Base-by-base conservation (phyloP, 352 stramenopile genomes). In the Elongisporangium prolatum region DNA sequence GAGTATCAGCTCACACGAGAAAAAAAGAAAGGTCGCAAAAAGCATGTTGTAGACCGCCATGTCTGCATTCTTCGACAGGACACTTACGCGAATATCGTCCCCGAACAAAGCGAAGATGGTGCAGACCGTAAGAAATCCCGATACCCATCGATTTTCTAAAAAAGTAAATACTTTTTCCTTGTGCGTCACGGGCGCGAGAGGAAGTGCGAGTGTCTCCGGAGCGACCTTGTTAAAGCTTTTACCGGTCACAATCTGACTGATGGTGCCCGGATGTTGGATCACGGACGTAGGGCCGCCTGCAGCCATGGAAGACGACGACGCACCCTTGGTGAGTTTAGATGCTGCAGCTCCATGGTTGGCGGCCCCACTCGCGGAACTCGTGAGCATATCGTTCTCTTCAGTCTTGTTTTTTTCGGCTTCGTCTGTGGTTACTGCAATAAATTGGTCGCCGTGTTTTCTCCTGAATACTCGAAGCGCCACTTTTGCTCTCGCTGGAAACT, bases 61-160 rank as follows among this genome's bases (percentile, higher is more conserved):
- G 62, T 93, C 84, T 28, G 74, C 84, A 52, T 47, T 73, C 65
- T 86, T 91, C 6, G 78, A 54, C 50, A 87, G 87, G 17, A 88
- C 72, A 44, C 69, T 74, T 25, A 91, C 81, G 21, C 83, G 80
- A 38, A 96, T 80, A 54, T 97, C 88, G 56, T 96, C 85, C 0
- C 83, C 87, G 67, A 96, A 97, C 10, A 97, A 65, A 16, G 86
- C 82, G 54, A 95, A 96, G 20, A 97, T 84, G 13, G 87, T 96
- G 50, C 87, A 85, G 4, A 88, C 22, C 9, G 83, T 88, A 48
- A 93, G 69, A 48, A 77, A 82, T 11, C 68, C 66, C 57, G 74
- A 91, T 52, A 91, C 56, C 47, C 85, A 88, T 47, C 80, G 83
- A 64, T 91, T 81, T 52, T 94, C 85, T 3, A 93, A 68, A 52